Conservation (phyloP, 345 rosid species). For the Adansonia digitata region DNA sequence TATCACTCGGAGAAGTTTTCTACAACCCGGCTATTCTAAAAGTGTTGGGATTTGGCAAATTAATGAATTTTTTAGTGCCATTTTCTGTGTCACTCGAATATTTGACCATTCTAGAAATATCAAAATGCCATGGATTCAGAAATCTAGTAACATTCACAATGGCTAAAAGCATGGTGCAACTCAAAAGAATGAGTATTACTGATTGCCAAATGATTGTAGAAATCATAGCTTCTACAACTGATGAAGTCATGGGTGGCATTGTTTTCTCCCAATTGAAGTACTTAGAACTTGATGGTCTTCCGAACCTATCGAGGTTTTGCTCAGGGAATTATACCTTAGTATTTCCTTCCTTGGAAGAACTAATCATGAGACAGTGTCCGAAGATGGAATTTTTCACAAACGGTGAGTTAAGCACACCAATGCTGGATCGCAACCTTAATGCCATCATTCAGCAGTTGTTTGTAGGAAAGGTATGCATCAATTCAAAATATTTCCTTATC, state of each 20-base stretch:
- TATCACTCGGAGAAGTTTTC: background rate
- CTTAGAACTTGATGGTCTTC: conserved; percentile 10
- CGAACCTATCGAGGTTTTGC: background rate
- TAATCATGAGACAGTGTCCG: conserved; percentile 11
- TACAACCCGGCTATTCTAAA: background rate
- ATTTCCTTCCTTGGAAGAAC: conserved; percentile 7
- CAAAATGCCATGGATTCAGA: conserved; percentile 3
- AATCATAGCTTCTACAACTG: background rate
- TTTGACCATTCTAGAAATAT: conserved; percentile 1
- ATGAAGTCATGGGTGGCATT: background rate
- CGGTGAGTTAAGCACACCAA: conserved; percentile 6
- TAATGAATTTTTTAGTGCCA: conserved; percentile 12
- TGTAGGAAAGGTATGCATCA: background rate
- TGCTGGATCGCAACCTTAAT: background rate
- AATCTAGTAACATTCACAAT: conserved; percentile 3
- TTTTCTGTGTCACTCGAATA: conserved; percentile 1
- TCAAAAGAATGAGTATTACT: conserved; percentile 1
- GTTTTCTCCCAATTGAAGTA: conserved; percentile 6
- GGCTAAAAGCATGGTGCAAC: conserved; percentile 12
- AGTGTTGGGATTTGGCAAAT: background rate
- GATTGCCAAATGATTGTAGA: conserved; percentile 10
- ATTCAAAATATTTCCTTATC: background rate
- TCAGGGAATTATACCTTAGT: background rate
- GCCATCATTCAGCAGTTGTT: background rate
- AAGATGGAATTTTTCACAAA: background rate